Evolutionary conservation across 495 filamentous ascomycete species (phyloP), one percentile per base, ranked within the genome.

Genomic region (Neurospora intermedia): DNA sequence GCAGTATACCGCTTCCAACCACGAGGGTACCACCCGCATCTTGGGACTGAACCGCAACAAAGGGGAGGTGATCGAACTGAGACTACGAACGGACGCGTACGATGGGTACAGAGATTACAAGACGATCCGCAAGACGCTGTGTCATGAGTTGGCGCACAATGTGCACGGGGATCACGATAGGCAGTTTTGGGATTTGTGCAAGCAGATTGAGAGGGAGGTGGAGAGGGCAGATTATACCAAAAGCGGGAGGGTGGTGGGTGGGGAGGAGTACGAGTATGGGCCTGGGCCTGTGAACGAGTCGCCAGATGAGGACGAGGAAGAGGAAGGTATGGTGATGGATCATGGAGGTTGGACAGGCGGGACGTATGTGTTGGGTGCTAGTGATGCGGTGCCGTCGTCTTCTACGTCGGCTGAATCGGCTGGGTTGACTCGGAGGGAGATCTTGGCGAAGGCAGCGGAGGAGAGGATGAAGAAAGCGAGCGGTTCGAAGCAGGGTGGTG

Each of bases 121-220:
- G 73, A 92, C 89, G 1, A 96, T 99, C 40, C 86, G 96, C 59
- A 93, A 92, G 76, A 98, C 96, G 76, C 85, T 98, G 40, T 97
- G 94, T 78, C 96, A 99, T 80, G 96, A 99, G 86, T 84, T 99
- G 54, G 90, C 95, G 79, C 96, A 99, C 81, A 97, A 94, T 77
- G 94, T 96, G 11, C 90, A 89, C 78, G 87, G 90, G 0, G 88
- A 91, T 1, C 96, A 99, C 81, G 94, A 98, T 81, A 83, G 89
- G 16, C 81, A 90, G 15, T 99, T 99, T 79, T 99, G 95, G 95
- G 87, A 93, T 72, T 79, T 98, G 82, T 94, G 90, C 72, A 87
- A 88, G 74, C 84, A 90, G 85, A 94, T 98, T 78, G 96, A 98
- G 85, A 86, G 83, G 73, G 94, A 97, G 87, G 94, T 97, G 39